Percentiles rank a stretch among this genome's conserved stretches.
Conservation (phyloP, 805 yeast species). For the Candida suzukii region DNA sequence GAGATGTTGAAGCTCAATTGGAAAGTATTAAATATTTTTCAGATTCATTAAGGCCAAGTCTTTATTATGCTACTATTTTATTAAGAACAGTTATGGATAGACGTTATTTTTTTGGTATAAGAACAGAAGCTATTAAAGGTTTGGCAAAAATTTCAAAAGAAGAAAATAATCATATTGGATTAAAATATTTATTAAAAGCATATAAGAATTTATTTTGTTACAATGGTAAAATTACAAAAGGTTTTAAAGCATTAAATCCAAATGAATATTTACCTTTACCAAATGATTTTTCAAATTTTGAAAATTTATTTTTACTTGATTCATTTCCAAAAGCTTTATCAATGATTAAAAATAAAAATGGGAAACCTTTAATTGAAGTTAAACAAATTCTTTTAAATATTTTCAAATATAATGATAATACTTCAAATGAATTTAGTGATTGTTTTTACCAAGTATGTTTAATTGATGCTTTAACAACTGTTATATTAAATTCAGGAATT, state of each 20-base stretch:
- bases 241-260: slow-evolving; percentile 21
- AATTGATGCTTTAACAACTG: slow-evolving; percentile 42
- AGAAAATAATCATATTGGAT: slow-evolving; percentile 61
- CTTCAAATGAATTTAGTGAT: slow-evolving; percentile 72
- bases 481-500: slow-evolving; percentile 19
- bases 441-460: slow-evolving; percentile 55
- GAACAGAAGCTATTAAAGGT: slow-evolving; percentile 81
- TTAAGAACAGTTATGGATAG: slow-evolving; percentile 76
- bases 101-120: slow-evolving; percentile 81
- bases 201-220: slow-evolving; percentile 71
- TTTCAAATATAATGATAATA: slow-evolving; percentile 78
- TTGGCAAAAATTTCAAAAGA: slow-evolving; percentile 61
- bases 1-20: slow-evolving; percentile 93
- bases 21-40: slow-evolving; percentile 77
- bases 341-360: slow-evolving; percentile 51
- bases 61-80: slow-evolving; percentile 67
- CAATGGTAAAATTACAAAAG: slow-evolving; percentile 27
- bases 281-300: slow-evolving; percentile 72
- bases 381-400: slow-evolving; percentile 60
- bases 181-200: slow-evolving; percentile 62
- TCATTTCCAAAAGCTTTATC: slow-evolving; percentile 61
- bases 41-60: slow-evolving; percentile 46
- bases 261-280: slow-evolving; percentile 58
- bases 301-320: slow-evolving; percentile 61
- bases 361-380: slow-evolving; percentile 49